These are phyloP conservation scores for Isatis tinctoria DNA, from an alignment of 345 rosid genomes.

Conservation along the genomic window DNA sequence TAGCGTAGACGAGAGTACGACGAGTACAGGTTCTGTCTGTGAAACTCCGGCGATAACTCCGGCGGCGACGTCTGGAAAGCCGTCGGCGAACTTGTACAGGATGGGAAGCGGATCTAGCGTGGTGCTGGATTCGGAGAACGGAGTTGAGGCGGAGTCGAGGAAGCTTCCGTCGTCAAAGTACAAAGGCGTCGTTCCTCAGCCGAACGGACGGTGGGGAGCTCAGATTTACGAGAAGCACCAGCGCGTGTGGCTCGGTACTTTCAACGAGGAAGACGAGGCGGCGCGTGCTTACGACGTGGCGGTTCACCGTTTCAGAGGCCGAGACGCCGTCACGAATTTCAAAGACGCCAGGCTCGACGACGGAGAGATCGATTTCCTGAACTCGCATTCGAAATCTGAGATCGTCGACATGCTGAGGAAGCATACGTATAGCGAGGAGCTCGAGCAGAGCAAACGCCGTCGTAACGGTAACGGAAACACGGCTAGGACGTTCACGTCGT, in stretches of 20 bases:
- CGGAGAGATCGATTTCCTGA: conserved; percentile 53
- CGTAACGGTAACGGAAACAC: conserved; percentile 35
- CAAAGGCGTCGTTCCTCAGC: conserved; percentile 98
- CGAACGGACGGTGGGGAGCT: conserved; percentile 98
- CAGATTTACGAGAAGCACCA: conserved; percentile 99
- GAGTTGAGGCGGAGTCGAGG: conserved; percentile 75
- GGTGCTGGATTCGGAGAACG: conserved; percentile 57
- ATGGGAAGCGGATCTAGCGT: conserved; percentile 63
- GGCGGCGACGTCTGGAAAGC: conserved; percentile 19
- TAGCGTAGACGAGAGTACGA: conserved; percentile 56
- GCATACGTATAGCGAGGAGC: conserved; percentile 78
- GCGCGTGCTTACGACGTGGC: conserved; percentile 90
- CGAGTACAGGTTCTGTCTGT: conserved; percentile 39
- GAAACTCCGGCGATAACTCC: conserved; percentile 23
- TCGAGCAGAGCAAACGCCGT: conserved; percentile 60
- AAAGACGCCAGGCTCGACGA: conserved; percentile 45
- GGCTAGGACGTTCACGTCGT: conserved; percentile 17
- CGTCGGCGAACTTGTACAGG: conserved; percentile 44
- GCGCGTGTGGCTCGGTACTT: conserved; percentile 96
- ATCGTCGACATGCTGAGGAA: conserved; percentile 92
- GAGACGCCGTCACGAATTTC: conserved; percentile 83
- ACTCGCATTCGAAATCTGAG: conserved; percentile 83
- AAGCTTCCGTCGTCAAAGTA: conserved; percentile 85
- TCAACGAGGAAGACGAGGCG: conserved; percentile 84
- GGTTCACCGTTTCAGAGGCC: conserved; percentile 78